A percentile compares a stretch with the other conserved stretches of the same genome.
These are phyloP conservation scores for Brassica incana DNA, from an alignment of 345 rosid species.

Conservation along the genomic window DNA sequence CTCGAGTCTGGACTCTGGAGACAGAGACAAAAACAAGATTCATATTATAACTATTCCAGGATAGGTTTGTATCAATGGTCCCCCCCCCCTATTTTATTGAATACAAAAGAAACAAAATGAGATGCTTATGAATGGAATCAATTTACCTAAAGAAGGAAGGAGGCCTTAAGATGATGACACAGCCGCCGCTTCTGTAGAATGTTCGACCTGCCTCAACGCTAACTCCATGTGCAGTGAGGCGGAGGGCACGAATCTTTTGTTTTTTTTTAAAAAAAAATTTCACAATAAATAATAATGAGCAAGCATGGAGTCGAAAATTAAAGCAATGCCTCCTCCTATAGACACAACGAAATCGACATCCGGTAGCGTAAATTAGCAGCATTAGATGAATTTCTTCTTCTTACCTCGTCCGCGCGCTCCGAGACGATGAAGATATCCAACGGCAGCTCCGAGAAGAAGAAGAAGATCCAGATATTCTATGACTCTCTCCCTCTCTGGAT, in stretches of 20 bases:
- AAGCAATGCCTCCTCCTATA: background rate
- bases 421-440: background rate
- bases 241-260: conserved; percentile 4
- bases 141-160: background rate
- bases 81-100: background rate
- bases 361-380: background rate
- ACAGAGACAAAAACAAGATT: background rate
- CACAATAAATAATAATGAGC: background rate
- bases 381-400: background rate
- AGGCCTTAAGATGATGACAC: background rate
- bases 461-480: background rate
- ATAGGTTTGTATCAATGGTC: background rate
- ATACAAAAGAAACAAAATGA: background rate
- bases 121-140: background rate
- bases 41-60: background rate
- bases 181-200: background rate
- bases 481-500: background rate
- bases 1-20: background rate
- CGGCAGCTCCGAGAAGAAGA: background rate
- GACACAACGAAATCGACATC: background rate
- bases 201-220: background rate
- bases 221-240: background rate
- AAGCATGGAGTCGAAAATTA: background rate
- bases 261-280: background rate
- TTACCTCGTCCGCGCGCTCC: conserved; percentile 11